phyloP scores from a whole-genome alignment of 2,329 filamentous ascomycete species.

The Xylariales sp. region DNA sequence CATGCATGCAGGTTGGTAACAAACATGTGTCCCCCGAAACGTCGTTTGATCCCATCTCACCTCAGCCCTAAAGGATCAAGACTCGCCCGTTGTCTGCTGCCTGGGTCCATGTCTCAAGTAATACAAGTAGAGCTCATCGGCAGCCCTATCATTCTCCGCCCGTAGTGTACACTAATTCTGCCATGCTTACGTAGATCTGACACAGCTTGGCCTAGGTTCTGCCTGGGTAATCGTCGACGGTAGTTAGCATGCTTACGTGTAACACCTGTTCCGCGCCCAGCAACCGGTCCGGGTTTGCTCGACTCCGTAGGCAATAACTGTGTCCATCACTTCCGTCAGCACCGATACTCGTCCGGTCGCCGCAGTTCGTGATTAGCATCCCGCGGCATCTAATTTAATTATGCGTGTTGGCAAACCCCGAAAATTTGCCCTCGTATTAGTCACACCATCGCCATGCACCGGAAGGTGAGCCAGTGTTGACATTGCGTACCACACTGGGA shows the following conservation, averaged over 20 bases:
- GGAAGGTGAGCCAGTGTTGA: background rate
- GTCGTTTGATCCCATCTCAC: constrained; percentile 24
- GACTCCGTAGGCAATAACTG: background rate
- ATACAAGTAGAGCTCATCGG: constrained; percentile 8
- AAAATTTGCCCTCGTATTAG: no score
- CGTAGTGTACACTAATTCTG: background rate
- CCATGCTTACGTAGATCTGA: constrained; percentile 12
- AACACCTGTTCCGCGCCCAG: constrained; percentile 14
- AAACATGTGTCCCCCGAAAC: background rate
- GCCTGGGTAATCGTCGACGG: background rate
- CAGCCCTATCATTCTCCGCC: background rate
- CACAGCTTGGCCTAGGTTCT: background rate
- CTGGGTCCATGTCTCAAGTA: background rate
- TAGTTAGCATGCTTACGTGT: constrained; percentile 3
- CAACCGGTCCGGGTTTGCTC: constrained; percentile 1
- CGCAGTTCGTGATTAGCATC: background rate
- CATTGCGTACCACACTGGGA: background rate
- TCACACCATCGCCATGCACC: no score
- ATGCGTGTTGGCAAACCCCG: background rate
- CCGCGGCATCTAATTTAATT: background rate
- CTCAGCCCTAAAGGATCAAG: constrained; percentile 24
- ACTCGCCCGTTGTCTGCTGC: constrained; percentile 3
- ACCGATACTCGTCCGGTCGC: constrained; percentile 3
- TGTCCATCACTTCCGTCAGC: background rate
- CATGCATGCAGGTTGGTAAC: constrained; percentile 22